These are phyloP conservation scores for Colletotrichum tanaceti DNA, from an alignment of 2,329 filamentous ascomycete species.

Conservation along the genomic window DNA sequence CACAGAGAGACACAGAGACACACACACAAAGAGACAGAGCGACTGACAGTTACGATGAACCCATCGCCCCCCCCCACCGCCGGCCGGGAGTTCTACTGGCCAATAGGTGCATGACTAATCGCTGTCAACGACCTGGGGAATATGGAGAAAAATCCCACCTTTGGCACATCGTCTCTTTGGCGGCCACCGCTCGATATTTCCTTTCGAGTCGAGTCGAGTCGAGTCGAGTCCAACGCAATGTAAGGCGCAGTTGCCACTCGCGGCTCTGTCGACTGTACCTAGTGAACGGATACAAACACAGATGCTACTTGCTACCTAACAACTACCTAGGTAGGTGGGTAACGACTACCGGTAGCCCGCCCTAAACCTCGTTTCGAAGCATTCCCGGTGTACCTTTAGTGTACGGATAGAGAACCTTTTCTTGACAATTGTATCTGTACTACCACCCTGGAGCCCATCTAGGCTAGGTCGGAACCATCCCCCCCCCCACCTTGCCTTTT, in stretches of 20 bases:
- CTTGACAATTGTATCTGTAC: no score
- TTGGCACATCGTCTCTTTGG: conserved; percentile 29
- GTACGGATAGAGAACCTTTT: conserved; percentile 18
- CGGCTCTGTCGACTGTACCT: conserved; percentile 31
- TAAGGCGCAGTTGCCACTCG: background rate
- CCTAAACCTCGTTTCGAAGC: conserved; percentile 31
- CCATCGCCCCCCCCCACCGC: background rate
- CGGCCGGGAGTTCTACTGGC: background rate
- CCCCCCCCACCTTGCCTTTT: conserved; percentile 11
- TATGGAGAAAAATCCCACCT: background rate
- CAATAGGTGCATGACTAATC: conserved; percentile 31
- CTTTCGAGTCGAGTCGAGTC: background rate
- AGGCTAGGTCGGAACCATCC: conserved; percentile 6
- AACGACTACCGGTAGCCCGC: conserved; percentile 19
- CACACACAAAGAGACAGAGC: no score
- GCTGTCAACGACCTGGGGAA: background rate
- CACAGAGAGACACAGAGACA: no score
- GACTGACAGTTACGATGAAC: conserved; percentile 9
- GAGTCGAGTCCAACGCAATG: background rate
- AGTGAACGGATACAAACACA: no score
- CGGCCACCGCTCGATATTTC: conserved; percentile 6
- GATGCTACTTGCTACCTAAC: background rate
- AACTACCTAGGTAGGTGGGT: no score
- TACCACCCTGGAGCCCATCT: conserved; percentile 13
- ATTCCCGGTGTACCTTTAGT: conserved; percentile 14